phyloP scores from a whole-genome alignment of 768 basidiomycete genomes.

The Exsudoporus frostii region DNA sequence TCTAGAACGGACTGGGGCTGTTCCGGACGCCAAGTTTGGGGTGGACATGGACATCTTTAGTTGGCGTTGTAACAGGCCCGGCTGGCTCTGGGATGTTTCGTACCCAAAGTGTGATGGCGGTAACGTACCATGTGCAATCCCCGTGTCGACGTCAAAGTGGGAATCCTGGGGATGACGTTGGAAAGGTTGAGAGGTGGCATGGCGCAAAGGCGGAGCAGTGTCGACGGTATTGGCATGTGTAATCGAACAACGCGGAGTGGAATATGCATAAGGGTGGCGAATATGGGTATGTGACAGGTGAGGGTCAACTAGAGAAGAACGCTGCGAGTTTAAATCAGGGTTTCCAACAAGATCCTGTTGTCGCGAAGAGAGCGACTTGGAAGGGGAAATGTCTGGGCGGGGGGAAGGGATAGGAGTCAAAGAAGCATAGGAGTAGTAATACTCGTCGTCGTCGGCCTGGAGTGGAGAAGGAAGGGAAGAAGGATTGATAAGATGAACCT shows the following conservation, averaged over 20 bases:
- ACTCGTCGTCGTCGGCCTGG: constrained; percentile 40
- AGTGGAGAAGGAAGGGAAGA: constrained; percentile 20
- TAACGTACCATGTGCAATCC: not conserved
- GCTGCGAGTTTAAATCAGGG: constrained; percentile 17
- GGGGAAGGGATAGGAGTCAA: constrained; percentile 23
- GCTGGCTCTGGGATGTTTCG: not conserved
- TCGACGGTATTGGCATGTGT: not conserved
- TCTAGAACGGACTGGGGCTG: constrained; percentile 5
- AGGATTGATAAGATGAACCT: constrained; percentile 10
- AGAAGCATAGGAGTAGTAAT: constrained; percentile 48
- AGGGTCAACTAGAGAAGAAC: constrained; percentile 13
- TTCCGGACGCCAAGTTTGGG: constrained; percentile 50
- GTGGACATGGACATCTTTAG: constrained; percentile 62
- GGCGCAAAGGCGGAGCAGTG: constrained; percentile 13
- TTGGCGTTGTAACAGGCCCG: not conserved
- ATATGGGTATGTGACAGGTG: constrained; percentile 26
- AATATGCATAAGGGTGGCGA: constrained; percentile 54
- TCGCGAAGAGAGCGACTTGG: constrained; percentile 18
- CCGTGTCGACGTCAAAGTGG: not conserved
- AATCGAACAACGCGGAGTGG: constrained; percentile 23
- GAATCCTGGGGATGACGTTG: constrained; percentile 14
- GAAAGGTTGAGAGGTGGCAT: constrained; percentile 25
- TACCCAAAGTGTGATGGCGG: constrained; percentile 9
- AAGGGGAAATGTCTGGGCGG: constrained; percentile 12
- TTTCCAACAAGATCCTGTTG: constrained; percentile 11